These are phyloP conservation scores for Terana coerulea DNA, from an alignment of 768 basidiomycete genomes.

Conservation along the genomic window DNA sequence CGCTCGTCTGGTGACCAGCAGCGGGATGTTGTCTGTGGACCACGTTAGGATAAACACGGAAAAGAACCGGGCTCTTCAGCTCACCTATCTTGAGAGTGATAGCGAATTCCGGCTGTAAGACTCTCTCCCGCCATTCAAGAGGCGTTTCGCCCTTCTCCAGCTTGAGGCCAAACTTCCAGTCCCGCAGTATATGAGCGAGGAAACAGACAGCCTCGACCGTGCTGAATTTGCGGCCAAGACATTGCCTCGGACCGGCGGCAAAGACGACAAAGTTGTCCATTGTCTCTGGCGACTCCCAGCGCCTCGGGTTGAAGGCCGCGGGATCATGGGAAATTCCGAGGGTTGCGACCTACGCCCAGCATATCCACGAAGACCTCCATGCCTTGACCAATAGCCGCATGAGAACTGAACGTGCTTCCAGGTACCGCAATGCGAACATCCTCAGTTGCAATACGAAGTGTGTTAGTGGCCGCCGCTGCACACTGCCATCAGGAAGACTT, in stretches of 20 bases:
- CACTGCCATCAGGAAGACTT: background rate
- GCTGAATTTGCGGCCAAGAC: constrained; percentile 31
- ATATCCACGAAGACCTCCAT: constrained; percentile 22
- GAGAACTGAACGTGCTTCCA: background rate
- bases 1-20: background rate
- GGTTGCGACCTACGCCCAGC: constrained; percentile 26
- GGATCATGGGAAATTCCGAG: constrained; percentile 25
- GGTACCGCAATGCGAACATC: constrained; percentile 4
- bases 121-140: constrained; percentile 20
- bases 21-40: background rate
- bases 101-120: background rate
- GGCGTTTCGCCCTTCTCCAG: constrained; percentile 21
- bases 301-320: constrained; percentile 21
- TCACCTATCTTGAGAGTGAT: constrained; percentile 1
- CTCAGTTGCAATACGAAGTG: constrained; percentile 4
- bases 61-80: background rate
- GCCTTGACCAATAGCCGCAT: constrained; percentile 17
- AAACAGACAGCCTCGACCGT: constrained; percentile 23
- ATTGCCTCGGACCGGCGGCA: constrained; percentile 26
- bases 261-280: constrained; percentile 17
- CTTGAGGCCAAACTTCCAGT: constrained; percentile 26
- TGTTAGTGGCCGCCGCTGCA: constrained; percentile 7
- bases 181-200: constrained; percentile 24
- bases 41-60: background rate
- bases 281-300: constrained; percentile 25